Conservation (phyloP, 352 stramenopile species). For the Aphanomyces invadans region DNA sequence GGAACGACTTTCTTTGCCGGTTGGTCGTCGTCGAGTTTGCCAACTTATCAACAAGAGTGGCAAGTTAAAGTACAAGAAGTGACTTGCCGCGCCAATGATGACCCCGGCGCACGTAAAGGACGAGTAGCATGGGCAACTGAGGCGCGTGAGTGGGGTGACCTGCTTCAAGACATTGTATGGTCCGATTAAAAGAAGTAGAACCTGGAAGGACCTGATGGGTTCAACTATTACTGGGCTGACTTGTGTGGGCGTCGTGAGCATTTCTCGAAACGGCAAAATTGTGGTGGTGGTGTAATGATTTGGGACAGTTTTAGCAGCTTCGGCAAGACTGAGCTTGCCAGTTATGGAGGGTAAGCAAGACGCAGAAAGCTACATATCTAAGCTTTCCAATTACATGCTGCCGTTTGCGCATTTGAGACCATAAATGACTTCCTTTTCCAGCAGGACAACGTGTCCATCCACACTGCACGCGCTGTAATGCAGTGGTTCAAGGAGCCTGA, state of each 20-base stretch:
- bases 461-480: not conserved
- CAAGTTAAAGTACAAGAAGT: conserved; percentile 1
- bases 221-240: conserved; percentile 4
- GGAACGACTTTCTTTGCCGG: not conserved
- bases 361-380: not conserved
- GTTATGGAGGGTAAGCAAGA: conserved; percentile 3
- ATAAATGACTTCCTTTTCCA: not conserved
- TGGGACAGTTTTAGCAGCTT: not conserved
- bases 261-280: conserved; percentile 1
- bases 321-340: conserved; percentile 1
- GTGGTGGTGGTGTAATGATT: conserved; percentile 1
- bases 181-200: conserved; percentile 6
- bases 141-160: not conserved
- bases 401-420: conserved; percentile 18
- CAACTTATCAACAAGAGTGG: not conserved
- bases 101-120: not conserved
- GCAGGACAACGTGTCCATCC: conserved; percentile 4
- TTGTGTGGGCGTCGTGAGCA: not conserved
- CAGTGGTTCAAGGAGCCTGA: conserved; percentile 8
- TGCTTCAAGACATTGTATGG: not conserved
- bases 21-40: not conserved
- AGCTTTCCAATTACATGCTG: not conserved
- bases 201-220: not conserved
- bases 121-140: not conserved
- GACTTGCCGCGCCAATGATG: not conserved